A percentile compares a stretch with the other conserved stretches of the same genome.
phyloP scores from a whole-genome alignment of 352 stramenopile species.

The Globisporangium echinulatum region DNA sequence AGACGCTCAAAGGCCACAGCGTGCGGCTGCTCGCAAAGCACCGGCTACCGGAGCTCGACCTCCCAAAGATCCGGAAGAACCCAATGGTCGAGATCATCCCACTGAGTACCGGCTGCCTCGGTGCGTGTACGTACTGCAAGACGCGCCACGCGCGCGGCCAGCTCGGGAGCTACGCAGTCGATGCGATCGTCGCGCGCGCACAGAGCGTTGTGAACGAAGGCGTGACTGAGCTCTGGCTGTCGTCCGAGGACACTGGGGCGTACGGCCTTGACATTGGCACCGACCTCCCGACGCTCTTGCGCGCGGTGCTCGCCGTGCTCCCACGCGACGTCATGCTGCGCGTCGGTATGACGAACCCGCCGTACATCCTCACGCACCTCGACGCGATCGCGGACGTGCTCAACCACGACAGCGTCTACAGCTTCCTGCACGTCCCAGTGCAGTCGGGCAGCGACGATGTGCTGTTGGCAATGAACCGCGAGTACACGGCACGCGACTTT shows the following conservation, averaged over 20 bases:
- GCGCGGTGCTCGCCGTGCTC: constrained; percentile 55
- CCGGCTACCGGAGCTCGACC: constrained; percentile 75
- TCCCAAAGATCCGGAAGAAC: constrained; percentile 92
- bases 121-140: constrained; percentile 93
- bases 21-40: constrained; percentile 82
- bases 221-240: constrained; percentile 91
- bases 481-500: constrained; percentile 88
- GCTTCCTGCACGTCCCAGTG: constrained; percentile 90
- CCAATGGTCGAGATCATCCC: constrained; percentile 91
- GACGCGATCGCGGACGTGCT: constrained; percentile 76
- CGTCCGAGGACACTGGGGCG: constrained; percentile 88
- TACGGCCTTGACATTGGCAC: constrained; percentile 89
- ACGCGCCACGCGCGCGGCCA: constrained; percentile 89
- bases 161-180: constrained; percentile 81
- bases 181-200: constrained; percentile 69
- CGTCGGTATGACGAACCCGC: constrained; percentile 92
- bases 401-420: constrained; percentile 80
- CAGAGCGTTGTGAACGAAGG: constrained; percentile 65
- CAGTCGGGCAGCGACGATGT: constrained; percentile 86
- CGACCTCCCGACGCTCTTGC: constrained; percentile 66
- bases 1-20: constrained; percentile 88
- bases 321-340: constrained; percentile 82
- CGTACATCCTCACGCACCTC: constrained; percentile 88
- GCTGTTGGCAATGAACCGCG: constrained; percentile 87
- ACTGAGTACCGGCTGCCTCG: constrained; percentile 88